Evolutionary conservation across 176 grass and related monocot genomes (phyloP).

Genomic region (Zoysia japonica): DNA sequence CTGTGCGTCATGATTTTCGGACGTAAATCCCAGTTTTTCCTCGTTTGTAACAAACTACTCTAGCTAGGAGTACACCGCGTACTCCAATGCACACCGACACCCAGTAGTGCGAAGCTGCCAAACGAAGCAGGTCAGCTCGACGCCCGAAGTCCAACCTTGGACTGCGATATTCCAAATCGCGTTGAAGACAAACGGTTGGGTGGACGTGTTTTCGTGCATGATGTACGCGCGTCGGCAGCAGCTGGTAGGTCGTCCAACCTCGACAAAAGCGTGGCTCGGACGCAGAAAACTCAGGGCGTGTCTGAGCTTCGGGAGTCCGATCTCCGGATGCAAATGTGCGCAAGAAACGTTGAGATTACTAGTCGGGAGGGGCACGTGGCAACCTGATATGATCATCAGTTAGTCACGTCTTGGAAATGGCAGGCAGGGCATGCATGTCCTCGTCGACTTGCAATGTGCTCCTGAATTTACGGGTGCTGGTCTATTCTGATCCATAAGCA

Average conservation of each 20-base stretch:
- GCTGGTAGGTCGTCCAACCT: no score
- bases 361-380: no score
- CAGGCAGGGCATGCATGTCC: background rate
- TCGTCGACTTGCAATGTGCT: background rate
- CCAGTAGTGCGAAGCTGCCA: background rate
- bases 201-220: background rate
- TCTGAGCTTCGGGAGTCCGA: background rate
- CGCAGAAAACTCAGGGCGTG: background rate
- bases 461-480: no score
- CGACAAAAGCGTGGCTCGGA: no score
- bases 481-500: no score
- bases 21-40: no score
- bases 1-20: no score
- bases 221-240: no score
- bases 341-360: no score
- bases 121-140: slow-evolving; percentile 33
- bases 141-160: background rate
- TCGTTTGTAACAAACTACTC: no score
- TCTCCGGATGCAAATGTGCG: background rate
- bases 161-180: slow-evolving; percentile 12
- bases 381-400: no score
- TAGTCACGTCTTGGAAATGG: background rate
- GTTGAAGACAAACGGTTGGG: background rate
- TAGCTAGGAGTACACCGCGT: background rate
- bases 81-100: background rate